phyloP scores from a whole-genome alignment of 2,329 filamentous ascomycete genomes.

The Fusarium sp. region DNA sequence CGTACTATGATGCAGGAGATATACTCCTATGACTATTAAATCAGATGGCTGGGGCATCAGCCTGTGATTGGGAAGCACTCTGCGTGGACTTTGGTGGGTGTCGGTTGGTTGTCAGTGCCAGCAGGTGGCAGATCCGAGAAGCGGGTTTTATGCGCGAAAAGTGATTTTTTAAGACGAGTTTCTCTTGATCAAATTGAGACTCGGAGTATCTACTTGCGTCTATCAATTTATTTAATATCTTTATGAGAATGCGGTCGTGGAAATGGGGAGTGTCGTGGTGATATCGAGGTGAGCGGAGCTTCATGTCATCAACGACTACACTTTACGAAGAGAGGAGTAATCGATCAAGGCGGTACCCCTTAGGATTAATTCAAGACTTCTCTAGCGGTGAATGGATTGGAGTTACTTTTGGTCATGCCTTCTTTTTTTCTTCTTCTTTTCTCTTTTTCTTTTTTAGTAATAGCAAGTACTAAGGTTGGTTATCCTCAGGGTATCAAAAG shows the following conservation, averaged over 20 bases:
- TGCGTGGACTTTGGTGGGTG: background rate
- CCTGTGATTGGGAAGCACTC: background rate
- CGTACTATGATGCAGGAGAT: background rate
- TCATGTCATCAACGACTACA: background rate
- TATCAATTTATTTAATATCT: background rate
- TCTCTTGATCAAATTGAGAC: background rate
- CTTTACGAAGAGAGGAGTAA: background rate
- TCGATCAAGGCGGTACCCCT: no score
- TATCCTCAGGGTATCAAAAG: no score
- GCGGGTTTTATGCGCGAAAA: background rate
- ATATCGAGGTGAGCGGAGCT: background rate
- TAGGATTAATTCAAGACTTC: no score
- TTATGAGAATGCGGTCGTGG: background rate
- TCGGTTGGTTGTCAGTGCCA: slow-evolving; percentile 22
- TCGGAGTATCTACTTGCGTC: accelerated
- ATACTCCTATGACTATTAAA: background rate
- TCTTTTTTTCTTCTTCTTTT: no score
- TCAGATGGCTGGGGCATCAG: slow-evolving; percentile 16
- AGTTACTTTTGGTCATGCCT: no score
- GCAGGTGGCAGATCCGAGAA: background rate
- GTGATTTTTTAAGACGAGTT: background rate
- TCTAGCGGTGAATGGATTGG: no score
- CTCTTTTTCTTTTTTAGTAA: no score
- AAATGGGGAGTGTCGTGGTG: background rate
- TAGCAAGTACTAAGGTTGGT: no score